These are phyloP conservation scores for Coix lacrymajobi DNA, from an alignment of 176 grass and related monocot species.

Conservation along the genomic window DNA sequence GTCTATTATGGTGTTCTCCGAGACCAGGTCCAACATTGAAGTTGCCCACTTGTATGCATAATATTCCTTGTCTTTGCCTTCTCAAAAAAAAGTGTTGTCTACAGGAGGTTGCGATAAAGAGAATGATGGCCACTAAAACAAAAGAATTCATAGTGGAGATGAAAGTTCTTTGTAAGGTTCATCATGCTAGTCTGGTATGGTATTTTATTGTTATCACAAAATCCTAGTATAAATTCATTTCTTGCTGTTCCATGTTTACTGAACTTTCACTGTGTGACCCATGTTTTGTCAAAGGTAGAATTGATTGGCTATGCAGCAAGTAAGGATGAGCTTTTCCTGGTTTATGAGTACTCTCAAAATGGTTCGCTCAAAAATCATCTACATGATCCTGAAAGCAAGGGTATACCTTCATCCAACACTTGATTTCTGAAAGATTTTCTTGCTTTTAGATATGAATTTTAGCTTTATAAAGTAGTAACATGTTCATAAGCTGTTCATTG, in stretches of 20 bases:
- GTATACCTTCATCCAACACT: conserved; percentile 32
- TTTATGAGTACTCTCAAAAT: conserved; percentile 96
- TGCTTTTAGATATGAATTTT: background rate
- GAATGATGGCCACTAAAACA: conserved; percentile 97
- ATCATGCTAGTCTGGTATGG: conserved; percentile 96
- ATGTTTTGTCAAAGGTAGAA: conserved; percentile 99
- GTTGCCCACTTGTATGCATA: conserved; percentile 9
- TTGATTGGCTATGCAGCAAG: conserved; percentile 97
- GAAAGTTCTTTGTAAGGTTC: conserved; percentile 98
- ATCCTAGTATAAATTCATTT: conserved; percentile 4
- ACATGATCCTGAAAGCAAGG: conserved; percentile 87
- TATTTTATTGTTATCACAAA: conserved; percentile 13
- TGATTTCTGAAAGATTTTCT: conserved; percentile 17
- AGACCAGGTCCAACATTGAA: conserved; percentile 62
- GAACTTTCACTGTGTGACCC: conserved; percentile 36
- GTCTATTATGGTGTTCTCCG: conserved; percentile 94
- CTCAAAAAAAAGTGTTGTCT: conserved; percentile 22
- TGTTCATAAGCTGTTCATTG: background rate
- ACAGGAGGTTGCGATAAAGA: conserved; percentile 96
- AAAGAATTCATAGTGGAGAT: conserved; percentile 98
- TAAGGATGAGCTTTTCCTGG: conserved; percentile 88
- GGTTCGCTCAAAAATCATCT: conserved; percentile 94
- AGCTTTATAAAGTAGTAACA: background rate
- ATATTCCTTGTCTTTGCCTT: background rate
- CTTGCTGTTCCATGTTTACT: conserved; percentile 4